Percentiles rank a stretch among this genome's conserved stretches.
These are phyloP conservation scores for Trichoderma erinaceum DNA, from an alignment of 495 filamentous ascomycete species.

Conservation along the genomic window DNA sequence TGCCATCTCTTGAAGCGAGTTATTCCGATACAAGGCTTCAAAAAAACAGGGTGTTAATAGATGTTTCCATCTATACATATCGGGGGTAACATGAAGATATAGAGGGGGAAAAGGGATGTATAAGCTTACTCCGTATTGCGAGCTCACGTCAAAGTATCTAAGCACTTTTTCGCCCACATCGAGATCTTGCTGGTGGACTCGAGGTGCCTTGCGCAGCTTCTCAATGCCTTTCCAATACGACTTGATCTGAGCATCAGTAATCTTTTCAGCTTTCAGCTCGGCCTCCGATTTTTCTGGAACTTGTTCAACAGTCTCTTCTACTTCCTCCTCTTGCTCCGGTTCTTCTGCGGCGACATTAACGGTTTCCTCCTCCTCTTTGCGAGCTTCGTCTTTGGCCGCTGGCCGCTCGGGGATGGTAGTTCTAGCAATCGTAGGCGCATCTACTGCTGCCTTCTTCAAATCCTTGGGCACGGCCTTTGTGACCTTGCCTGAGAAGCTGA, in stretches of 20 bases:
- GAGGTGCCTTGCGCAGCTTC: slow-evolving; percentile 37
- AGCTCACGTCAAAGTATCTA: slow-evolving; percentile 80
- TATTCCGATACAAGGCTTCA: slow-evolving; percentile 83
- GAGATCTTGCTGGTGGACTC: slow-evolving; percentile 69
- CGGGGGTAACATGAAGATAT: slow-evolving; percentile 4
- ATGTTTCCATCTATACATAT: not conserved
- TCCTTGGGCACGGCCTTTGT: slow-evolving; percentile 62
- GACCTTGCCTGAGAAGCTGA: slow-evolving; percentile 70
- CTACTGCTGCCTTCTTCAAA: slow-evolving; percentile 33
- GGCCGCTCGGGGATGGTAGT: slow-evolving; percentile 5
- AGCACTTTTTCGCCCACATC: slow-evolving; percentile 74
- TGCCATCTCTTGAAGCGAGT: slow-evolving; percentile 78
- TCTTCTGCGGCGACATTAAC: slow-evolving; percentile 27
- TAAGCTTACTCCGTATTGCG: slow-evolving; percentile 77
- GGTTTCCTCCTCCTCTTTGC: slow-evolving; percentile 23
- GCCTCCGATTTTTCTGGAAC: slow-evolving; percentile 38
- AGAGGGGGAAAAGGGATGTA: not conserved
- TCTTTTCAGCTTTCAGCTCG: slow-evolving; percentile 49
- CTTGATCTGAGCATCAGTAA: slow-evolving; percentile 59
- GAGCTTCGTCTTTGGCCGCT: slow-evolving; percentile 41
- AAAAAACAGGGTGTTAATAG: not conserved
- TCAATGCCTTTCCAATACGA: slow-evolving; percentile 70
- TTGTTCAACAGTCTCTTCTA: not conserved
- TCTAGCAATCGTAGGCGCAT: slow-evolving; percentile 31
- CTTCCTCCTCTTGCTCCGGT: slow-evolving; percentile 19